Base-by-base conservation (phyloP, 169 alveolate genomes). In the Plasmodium billcollinsi region DNA sequence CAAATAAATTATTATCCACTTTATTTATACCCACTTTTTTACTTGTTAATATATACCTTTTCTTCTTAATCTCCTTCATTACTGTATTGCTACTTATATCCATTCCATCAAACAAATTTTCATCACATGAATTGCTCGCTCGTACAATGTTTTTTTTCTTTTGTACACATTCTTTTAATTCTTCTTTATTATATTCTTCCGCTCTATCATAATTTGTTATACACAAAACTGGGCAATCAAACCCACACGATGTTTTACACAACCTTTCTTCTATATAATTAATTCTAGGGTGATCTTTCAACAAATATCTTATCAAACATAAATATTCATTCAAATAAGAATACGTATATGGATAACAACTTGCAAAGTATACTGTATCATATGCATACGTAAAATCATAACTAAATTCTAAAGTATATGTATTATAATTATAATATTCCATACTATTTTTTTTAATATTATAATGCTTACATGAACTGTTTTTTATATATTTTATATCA, bases 361-460 rank as follows among this genome's bases (percentile, higher is more conserved):
- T 83, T 54, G 74, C 58, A 50, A 83, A 83, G 69, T 83, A 83
- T 18, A 83, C 91, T 1, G 91, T 83, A 6, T 83, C 91, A 62
- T 58, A 83, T 1, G 73, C 12, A 61, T 83, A 83, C 3, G 49
- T 24, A 70, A 83, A 83, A 29, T 83, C 91, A 49, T 83, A 83
- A 18, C 74, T 54, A 20, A 83, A 83, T 43, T 83, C 86, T 14
- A 83, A 62, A 0, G 74, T 69, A 26, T 83, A 83, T 1, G 86
- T 83, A 24, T 26, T 20, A 56, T 70, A 69, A 14, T 47, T 43
- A 43, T 69, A 9, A 3, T 26, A 69, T 56, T 83, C 91, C 24
- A 69, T 33, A 8, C 70, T 18, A 47, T 83, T 83, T 18, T 70
- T 83, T 47, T 83, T 83, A 43, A 29, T 20, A 50, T 83, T 83